Conservation (phyloP, 768 basidiomycete species). For the Lentinula sp. region DNA sequence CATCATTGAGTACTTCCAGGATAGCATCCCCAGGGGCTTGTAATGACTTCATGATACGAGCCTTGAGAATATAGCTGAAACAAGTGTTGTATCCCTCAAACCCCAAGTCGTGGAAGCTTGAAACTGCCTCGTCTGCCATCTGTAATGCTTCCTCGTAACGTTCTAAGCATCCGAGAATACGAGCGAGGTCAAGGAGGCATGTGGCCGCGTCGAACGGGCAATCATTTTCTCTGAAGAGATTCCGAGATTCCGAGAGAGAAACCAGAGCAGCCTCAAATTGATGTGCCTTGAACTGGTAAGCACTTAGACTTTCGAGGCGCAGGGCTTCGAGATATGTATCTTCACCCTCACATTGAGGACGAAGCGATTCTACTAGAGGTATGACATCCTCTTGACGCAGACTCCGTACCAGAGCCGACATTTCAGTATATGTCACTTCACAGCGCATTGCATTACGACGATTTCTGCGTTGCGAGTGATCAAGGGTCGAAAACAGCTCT, state of each 20-base stretch:
- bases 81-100: conserved; percentile 1
- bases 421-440: background rate
- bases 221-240: background rate
- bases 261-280: background rate
- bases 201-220: background rate
- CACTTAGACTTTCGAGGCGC: background rate
- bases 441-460: background rate
- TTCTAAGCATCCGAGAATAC: background rate
- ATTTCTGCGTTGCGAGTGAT: background rate
- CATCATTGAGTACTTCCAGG: background rate
- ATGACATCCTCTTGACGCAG: background rate
- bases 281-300: background rate
- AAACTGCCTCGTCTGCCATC: background rate
- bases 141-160: background rate
- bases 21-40: background rate
- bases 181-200: background rate
- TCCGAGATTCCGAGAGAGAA: background rate
- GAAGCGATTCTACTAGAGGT: background rate
- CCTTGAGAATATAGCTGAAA: background rate
- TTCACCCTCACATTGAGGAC: background rate
- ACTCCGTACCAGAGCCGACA: background rate
- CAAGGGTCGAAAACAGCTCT: background rate
- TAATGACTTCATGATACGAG: background rate
- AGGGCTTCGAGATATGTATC: background rate
- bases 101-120: background rate